Evolutionary conservation across 2,329 filamentous ascomycete genomes (phyloP), one percentile per base, ranked within the genome.

Genomic region (Verticillium alfalfae): DNA sequence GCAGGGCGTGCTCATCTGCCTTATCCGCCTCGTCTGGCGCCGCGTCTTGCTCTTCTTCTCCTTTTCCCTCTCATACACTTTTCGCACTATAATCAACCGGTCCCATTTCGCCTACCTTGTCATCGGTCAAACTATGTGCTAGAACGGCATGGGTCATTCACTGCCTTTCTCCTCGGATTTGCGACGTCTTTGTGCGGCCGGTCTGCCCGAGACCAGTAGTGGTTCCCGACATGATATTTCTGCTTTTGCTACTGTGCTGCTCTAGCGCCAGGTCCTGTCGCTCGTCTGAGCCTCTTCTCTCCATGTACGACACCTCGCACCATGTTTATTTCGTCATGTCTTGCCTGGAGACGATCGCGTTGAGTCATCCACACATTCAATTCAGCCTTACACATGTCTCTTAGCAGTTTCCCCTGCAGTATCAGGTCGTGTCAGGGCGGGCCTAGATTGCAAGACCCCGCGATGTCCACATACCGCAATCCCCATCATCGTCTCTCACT

Each of bases 41-140:
- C 31, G n/a, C n/a, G 54, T 6, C 13, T 63, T 59, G 66, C 58
- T 63, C 61, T 64, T 61, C 60, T 66, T 67, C 59, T 65, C 60
- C 60, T 63, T 67, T 67, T 70, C 68, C 68, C 71, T 71, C 70
- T 70, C 60, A 68, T 72, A 83, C 76, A 84, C 81, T 76, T 76
- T 68, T 69, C 61, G 83, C 83, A 85, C 81, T 76, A 84, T 80
- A 85, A 86, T 86, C 83, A 86, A 86, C 81, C 82, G 80, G 76
- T 76, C 70, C 75, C 70, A 73, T 82, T 68, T 77, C 73, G 62
- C 72, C 64, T 75, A 73, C 84, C 79, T 83, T 76, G 71, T 73
- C 77, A 70, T 78, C 78, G 82, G 83, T 86, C 83, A 86, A 82
- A 85, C 83, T 82, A 74, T 75, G 80, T 84, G 83, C 82, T 70